These are phyloP conservation scores for Thraustotheca clavata DNA, from an alignment of 352 stramenopile genomes.

Conservation along the genomic window DNA sequence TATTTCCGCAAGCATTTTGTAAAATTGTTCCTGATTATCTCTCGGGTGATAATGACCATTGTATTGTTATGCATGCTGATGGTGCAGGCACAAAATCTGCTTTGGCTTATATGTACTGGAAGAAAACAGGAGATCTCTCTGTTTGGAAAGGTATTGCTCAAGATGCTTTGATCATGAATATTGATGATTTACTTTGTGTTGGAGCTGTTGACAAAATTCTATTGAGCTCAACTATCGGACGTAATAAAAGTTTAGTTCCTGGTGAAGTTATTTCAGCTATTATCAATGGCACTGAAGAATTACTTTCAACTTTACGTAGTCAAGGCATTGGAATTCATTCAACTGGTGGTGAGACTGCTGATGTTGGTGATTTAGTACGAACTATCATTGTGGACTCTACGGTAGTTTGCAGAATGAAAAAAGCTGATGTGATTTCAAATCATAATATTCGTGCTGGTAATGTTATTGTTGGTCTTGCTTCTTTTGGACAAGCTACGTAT, in stretches of 20 bases:
- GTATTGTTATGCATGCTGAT: slow-evolving; percentile 33
- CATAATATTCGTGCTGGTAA: slow-evolving; percentile 27
- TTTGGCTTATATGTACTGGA: slow-evolving; percentile 36
- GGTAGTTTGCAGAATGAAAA: slow-evolving; percentile 26
- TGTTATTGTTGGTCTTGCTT: slow-evolving; percentile 30
- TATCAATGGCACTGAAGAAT: slow-evolving; percentile 32
- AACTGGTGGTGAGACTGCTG: slow-evolving; percentile 31
- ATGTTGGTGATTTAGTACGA: slow-evolving; percentile 31
- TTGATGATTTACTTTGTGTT: slow-evolving; percentile 32
- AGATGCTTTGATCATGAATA: slow-evolving; percentile 33
- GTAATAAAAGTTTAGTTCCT: slow-evolving; percentile 30
- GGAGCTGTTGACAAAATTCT: slow-evolving; percentile 31
- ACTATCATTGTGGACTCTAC: slow-evolving; percentile 34
- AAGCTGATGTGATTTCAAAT: slow-evolving; percentile 28
- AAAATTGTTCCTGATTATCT: slow-evolving; percentile 32
- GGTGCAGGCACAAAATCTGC: slow-evolving; percentile 30
- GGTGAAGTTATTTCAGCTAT: slow-evolving; percentile 33
- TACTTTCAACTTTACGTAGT: slow-evolving; percentile 23
- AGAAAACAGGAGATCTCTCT: slow-evolving; percentile 29
- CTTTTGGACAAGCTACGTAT: slow-evolving; percentile 31
- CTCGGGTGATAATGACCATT: slow-evolving; percentile 25
- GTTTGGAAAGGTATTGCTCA: slow-evolving; percentile 36
- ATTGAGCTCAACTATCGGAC: slow-evolving; percentile 30
- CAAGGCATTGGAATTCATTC: slow-evolving; percentile 27
- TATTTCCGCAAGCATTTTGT: slow-evolving; percentile 32